Percentiles rank a stretch among this genome's conserved stretches.
Evolutionary conservation across 2,329 filamentous ascomycete species (phyloP).

Genomic region (Colletotrichum musicola): DNA sequence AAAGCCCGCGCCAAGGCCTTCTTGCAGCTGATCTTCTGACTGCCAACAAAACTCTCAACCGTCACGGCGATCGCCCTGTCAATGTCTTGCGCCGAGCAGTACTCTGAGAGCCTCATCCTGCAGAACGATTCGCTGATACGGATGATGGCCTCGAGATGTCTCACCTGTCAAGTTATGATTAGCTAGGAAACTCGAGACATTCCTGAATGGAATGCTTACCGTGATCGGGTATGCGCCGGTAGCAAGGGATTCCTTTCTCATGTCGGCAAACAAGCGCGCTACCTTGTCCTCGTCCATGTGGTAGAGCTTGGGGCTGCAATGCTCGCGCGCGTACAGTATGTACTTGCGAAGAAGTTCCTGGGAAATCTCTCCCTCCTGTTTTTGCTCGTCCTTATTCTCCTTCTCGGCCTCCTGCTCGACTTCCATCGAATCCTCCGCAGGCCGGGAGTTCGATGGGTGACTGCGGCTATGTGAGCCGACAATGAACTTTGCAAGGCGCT

Average conservation of each 20-base stretch:
- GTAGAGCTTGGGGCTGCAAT: slow-evolving; percentile 91
- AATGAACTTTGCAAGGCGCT: slow-evolving; percentile 93
- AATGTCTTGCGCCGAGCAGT: slow-evolving; percentile 90
- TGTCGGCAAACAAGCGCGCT: slow-evolving; percentile 92
- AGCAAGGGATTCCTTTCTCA: slow-evolving; percentile 91
- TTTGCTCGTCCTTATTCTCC: slow-evolving; percentile 48
- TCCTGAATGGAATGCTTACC: slow-evolving; percentile 66
- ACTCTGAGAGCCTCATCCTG: slow-evolving; percentile 98
- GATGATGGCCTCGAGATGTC: slow-evolving; percentile 97
- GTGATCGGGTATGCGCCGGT: slow-evolving; percentile 98
- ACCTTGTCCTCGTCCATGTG: slow-evolving; percentile 99
- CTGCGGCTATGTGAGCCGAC: slow-evolving; percentile 94
- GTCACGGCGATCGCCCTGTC: slow-evolving; percentile 97
- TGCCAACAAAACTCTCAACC: slow-evolving; percentile 94
- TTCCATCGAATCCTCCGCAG: slow-evolving; percentile 69
- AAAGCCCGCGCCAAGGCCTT: slow-evolving; percentile 94
- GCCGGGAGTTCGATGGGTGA: slow-evolving; percentile 73
- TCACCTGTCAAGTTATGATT: slow-evolving; percentile 71
- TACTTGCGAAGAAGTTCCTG: slow-evolving; percentile 96
- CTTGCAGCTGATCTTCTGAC: slow-evolving; percentile 97
- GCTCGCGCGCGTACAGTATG: slow-evolving; percentile 93
- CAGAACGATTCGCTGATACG: slow-evolving; percentile 94
- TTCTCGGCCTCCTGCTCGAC: slow-evolving; percentile 69
- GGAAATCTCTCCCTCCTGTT: slow-evolving; percentile 78
- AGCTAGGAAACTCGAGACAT: background rate